These are phyloP conservation scores for Candida palmyrensis DNA, from an alignment of 805 yeast species.

Conservation along the genomic window DNA sequence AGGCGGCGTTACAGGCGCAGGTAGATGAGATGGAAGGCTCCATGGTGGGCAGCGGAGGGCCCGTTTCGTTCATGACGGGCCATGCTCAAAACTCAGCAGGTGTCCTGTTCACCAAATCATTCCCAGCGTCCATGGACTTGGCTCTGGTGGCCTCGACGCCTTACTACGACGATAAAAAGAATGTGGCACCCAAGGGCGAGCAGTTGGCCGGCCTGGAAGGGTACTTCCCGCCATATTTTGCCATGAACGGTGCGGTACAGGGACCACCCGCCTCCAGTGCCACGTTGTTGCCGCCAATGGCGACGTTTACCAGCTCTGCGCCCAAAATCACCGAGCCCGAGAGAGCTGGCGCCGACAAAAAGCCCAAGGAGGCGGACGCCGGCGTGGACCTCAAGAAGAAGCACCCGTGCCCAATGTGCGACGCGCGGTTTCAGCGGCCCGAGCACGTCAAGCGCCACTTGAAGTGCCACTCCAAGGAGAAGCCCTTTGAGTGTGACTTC, in stretches of 20 bases:
- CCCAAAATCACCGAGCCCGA: background rate
- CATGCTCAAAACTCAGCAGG: too few relatives aligned
- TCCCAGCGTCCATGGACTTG: slow-evolving; percentile 33
- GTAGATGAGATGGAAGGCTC: too few relatives aligned
- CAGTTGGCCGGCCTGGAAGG: too few relatives aligned
- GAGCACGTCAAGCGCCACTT: slow-evolving; percentile 67
- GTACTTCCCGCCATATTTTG: background rate
- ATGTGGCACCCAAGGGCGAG: slow-evolving; percentile 1
- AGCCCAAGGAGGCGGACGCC: slow-evolving; percentile 11
- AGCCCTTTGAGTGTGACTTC: slow-evolving; percentile 52
- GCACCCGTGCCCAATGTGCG: slow-evolving; percentile 63
- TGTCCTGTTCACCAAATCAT: too few relatives aligned
- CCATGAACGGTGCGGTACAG: slow-evolving; percentile 2
- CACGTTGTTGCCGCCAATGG: slow-evolving; percentile 29
- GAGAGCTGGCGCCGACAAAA: slow-evolving; percentile 1
- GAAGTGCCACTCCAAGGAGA: slow-evolving; percentile 54
- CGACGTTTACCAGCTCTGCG: slow-evolving; percentile 16
- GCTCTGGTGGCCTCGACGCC: slow-evolving; percentile 40
- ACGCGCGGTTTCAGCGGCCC: slow-evolving; percentile 59
- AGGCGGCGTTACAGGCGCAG: too few relatives aligned
- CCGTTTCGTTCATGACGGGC: too few relatives aligned
- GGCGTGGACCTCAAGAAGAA: slow-evolving; percentile 44
- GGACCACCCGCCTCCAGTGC: background rate
- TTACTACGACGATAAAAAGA: too few relatives aligned
- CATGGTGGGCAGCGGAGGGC: too few relatives aligned